Evolutionary conservation across 805 yeast species (phyloP).

Genomic region (Isabelozyma gotoi): DNA sequence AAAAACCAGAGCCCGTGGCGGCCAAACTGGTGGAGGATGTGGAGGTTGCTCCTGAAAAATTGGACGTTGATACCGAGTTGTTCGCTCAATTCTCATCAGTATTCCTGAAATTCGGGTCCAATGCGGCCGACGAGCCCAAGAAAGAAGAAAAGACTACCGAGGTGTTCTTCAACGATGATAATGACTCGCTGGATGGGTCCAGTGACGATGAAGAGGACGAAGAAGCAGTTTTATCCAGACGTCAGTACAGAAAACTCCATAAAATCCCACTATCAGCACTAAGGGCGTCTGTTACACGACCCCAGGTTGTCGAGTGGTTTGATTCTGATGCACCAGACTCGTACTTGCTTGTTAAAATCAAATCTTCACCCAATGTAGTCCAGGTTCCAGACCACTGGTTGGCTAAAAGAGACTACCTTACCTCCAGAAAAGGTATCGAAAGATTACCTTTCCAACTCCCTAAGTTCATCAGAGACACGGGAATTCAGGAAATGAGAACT

Average conservation of each 20-base stretch:
- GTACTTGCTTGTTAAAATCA: conserved; percentile 57
- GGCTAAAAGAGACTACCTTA: conserved; percentile 68
- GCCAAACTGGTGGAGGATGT: no score
- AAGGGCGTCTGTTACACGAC: conserved; percentile 58
- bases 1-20: no score
- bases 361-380: conserved; percentile 62
- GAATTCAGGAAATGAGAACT: conserved; percentile 83
- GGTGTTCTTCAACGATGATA: conserved; percentile 7
- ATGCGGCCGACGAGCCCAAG: conserved; percentile 23
- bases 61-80: conserved; percentile 9
- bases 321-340: conserved; percentile 89
- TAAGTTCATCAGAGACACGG: conserved; percentile 73
- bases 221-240: conserved; percentile 34
- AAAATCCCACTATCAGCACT: conserved; percentile 67
- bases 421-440: conserved; percentile 64
- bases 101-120: conserved; percentile 21
- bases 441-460: conserved; percentile 78
- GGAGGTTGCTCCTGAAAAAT: no score
- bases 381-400: conserved; percentile 89
- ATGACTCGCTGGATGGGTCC: conserved; percentile 1
- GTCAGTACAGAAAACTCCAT: conserved; percentile 50
- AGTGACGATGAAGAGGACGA: not conserved
- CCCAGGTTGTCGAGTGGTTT: conserved; percentile 81
- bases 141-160: conserved; percentile 11
- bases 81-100: conserved; percentile 19